Evolutionary conservation across 345 rosid genomes (phyloP), one percentile per base, ranked within the genome.

Genomic region (Eucalyptus marginata): DNA sequence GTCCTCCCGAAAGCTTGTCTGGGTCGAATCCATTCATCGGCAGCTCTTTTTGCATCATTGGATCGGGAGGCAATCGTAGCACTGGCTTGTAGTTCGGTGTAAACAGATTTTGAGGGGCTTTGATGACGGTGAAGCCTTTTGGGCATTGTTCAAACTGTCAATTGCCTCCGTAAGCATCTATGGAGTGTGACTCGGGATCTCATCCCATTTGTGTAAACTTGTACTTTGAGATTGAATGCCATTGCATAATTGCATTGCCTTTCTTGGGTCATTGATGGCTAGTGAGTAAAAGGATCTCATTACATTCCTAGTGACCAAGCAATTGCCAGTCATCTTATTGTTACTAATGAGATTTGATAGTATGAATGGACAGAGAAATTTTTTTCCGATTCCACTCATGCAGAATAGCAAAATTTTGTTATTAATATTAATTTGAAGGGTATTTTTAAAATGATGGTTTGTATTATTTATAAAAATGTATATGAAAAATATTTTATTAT

Each of bases 361-460:
- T 17, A 33, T 0, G 2, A 68, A 8, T n/a, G n/a, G n/a, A n/a
- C n/a, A 2, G 3, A 33, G 7, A 6, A 14, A 6, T 7, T n/a
- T 7, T 62, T 62, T 64, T 7, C 3, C 0, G 3, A 15, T 13
- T n/a, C 16, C 15, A 64, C 5, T 29, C 40, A 13, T 8, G 1
- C 0, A 25, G 4, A 64, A n/a, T 64, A 40, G 20, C 36, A n/a
- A n/a, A 64, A 15, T 56, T 56, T 56, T 4, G 6, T 56, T 24
- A 24, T 52, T 52, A 52, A 52, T 52, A 52, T 52, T 56, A 56
- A 29, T 64, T 64, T n/a, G 10, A 68, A 68, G 33, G 9, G 6
- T 9, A 17, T 33, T 68, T 68, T 7, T 68, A 17, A 11, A 59
- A 12, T 11, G 11, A 17, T 25, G 4, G 27, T 11, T 58, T 58